Percentiles rank a stretch among this genome's conserved stretches.
These are phyloP conservation scores for Aspergillus tamarii DNA, from an alignment of 2,329 filamentous ascomycete genomes.

Conservation along the genomic window DNA sequence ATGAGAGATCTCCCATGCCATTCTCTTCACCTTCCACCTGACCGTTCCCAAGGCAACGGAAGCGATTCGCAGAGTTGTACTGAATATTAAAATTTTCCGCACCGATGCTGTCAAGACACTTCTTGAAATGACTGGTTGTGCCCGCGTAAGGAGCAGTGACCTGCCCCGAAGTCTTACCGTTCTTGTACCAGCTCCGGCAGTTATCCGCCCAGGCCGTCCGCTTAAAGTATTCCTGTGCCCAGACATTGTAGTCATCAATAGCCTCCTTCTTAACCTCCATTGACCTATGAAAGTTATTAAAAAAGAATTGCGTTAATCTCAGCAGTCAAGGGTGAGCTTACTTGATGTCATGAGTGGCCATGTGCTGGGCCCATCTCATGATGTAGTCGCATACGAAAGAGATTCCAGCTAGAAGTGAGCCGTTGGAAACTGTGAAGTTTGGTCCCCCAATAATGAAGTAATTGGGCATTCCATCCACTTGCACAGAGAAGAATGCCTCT, in stretches of 20 bases:
- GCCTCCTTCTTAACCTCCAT: conserved; percentile 31
- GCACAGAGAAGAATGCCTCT: conserved; percentile 29
- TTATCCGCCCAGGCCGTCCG: conserved; percentile 31
- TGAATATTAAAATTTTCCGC: conserved; percentile 27
- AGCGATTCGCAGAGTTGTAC: conserved; percentile 23
- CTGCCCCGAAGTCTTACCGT: conserved; percentile 20
- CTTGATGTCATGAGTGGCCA: conserved; percentile 37
- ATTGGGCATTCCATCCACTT: conserved; percentile 32
- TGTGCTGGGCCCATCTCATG: conserved; percentile 35
- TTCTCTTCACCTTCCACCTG: conserved; percentile 39
- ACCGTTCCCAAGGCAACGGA: conserved; percentile 24
- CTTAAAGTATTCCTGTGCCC: conserved; percentile 37
- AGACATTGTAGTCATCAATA: conserved; percentile 37
- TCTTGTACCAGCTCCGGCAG: conserved; percentile 4
- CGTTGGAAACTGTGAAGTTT: conserved; percentile 30
- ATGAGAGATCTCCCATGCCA: conserved; percentile 27
- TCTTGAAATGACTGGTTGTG: conserved; percentile 19
- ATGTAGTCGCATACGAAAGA: conserved; percentile 34
- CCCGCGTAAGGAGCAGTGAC: conserved; percentile 22
- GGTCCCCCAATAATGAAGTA: conserved; percentile 38
- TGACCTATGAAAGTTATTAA: conserved; percentile 16
- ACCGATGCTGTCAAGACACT: conserved; percentile 22
- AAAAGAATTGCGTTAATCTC: background rate
- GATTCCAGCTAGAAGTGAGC: conserved; percentile 24
- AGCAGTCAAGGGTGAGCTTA: conserved; percentile 14